Base-by-base conservation (phyloP, 2,329 filamentous ascomycete species). In the Fusarium nodosum region DNA sequence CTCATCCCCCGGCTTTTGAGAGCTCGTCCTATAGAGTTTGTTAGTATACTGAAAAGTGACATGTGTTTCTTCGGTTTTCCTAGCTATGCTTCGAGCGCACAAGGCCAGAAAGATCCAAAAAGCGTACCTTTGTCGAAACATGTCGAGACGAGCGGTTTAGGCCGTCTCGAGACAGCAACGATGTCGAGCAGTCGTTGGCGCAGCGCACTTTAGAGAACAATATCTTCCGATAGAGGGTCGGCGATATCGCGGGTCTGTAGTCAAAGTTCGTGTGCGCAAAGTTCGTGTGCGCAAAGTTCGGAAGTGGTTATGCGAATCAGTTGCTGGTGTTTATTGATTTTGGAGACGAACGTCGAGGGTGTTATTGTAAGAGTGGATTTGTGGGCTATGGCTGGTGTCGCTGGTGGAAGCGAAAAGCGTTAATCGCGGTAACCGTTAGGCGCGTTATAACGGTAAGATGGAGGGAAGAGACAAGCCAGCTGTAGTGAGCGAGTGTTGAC, bases 1-100 rank as follows among this genome's bases (percentile, higher is more conserved):
- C 75, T 94, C 93, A 77, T 94, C 92, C 79, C 89, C 90, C 58
- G 94, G 94, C 83, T 97, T 97, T 80, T 94, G 92, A 58, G 92
- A 90, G 79, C 88, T 93, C 76, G 88, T 92, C 82, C 91, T 93
- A 72, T 11, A 48, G 24, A 45, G 11, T 55, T 62, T 56, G 58
- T 51, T 36, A 62, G 48, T n/a, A 30, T 52, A 41, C 51, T 48
- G 39, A 33, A 46, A 28, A 57, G 33, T 41, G 20, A 20, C 36
- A 45, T 44, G 22, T 38, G 30, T 18, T 30, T 54, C 28, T n/a
- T 4, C 47, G n/a, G 11, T 16, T 28, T 22, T 39, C 22, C n/a
- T 7, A 38, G 47, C 24, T 45, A 57, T 41, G 42, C 46, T 9
- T 5, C n/a, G 15, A 39, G 38, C 36, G 53, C 50, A 51, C 16